Evolutionary conservation across 352 stramenopile species (phyloP), one percentile per base, ranked within the genome.

Genomic region (Phytopythium cucurbitacearum): DNA sequence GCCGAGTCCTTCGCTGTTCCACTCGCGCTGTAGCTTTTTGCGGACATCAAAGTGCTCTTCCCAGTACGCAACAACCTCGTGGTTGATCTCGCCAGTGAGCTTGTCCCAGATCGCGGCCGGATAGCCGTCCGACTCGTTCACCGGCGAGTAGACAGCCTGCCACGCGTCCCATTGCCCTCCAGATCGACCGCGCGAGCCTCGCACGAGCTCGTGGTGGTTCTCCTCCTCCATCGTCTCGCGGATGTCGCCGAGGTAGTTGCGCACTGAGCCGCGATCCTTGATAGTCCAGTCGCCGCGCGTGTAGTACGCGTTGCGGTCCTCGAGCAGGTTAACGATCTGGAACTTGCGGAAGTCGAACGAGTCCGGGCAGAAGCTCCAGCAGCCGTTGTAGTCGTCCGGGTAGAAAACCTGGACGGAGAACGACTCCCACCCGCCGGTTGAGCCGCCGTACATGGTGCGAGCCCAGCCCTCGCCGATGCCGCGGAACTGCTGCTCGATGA

Each of bases 351-450:
- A 89, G 55, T 89, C 79, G 49, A 87, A 89, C 38, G 79, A 77
- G 47, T 89, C 78, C 0, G 78, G 78, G 34, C 78, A 89, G 57
- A 89, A 89, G n/a, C 76, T 82, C 78, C 76, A 89, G 70, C 79
- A 89, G 51, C 79, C 79, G 50, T 87, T 89, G 73, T 87, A 89
- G 32, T 85, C 79, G 15, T 89, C 76, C 3, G 76, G 78, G 52
- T 89, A 89, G 59, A 81, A 87, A 2, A 89, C 78, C 37, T 89
- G 78, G 33, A 87, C 76, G 1, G 79, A 76, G 9, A 89, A 70
- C 0, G 79, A 89, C 64, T 89, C 79, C 79, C 79, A 89, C 2
- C 79, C 79, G 11, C 79, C 76, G 3, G 79, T 89, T 2, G 76
- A 89, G 33, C 79, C 76, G n/a, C 79, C 79, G 50, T 89, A 89